Evolutionary conservation across 2,329 filamentous ascomycete species (phyloP), one percentile per base, ranked within the genome.

Genomic region (Beauveria asiatica): DNA sequence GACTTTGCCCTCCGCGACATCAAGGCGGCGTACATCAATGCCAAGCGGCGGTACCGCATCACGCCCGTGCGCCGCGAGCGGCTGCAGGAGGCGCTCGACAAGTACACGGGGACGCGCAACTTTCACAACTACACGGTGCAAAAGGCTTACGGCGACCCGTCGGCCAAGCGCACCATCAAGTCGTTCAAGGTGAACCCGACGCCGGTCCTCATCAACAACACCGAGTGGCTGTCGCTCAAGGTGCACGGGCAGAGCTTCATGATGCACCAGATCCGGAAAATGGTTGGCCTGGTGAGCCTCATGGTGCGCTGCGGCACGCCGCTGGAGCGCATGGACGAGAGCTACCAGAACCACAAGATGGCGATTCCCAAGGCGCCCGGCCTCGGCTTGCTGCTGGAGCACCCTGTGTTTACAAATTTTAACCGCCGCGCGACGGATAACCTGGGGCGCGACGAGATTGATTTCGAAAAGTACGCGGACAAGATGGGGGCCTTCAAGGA

Each of bases 251-350:
- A 99, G 75, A 93, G 88, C 70, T 99, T 99, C 81, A 99, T 99
- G 94, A 99, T 99, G 94, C 94, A 99, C 74, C 94, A 99, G 77
- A 99, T 99, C 74, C 88, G 94, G 69, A 99, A 97, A 76, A 97
- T 99, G 94, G 90, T 99, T 17, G 91, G 90, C 60, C 92, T 99
- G 88, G 90, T 86, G 9, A 85, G 90, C 39, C 80, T 99, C 62
- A 79, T 93, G 6, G 88, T 95, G 7, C 87, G 94, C 42, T 95
- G 89, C 72, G 94, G 91, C 55, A 87, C 87, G n/a, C 80, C 89
- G 4, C 78, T 86, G 4, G 76, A 83, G 11, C 83, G 89, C 30
- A 89, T 99, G 66, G 72, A 76, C 1, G 83, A 95, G 62, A 90
- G 86, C 62, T 96, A 96, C 72, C 83, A 83, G 1, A 71, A 80